These are phyloP conservation scores for Sorghum bicolor DNA, from an alignment of 176 grass and related monocot genomes.

Conservation along the genomic window Sorghum_bicolor_NCBIv3 NC_012872.2:8422501-8423000, in stretches of 20 bases:
- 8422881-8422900: constrained; percentile 36
- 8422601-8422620: constrained; percentile 1
- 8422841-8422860: constrained; percentile 43
- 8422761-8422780: constrained; percentile 22
- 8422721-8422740: background rate
- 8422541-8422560: constrained; percentile 16
- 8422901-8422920: constrained; percentile 20
- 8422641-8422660: background rate
- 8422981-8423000: background rate
- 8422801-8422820: constrained; percentile 40
- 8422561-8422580: background rate
- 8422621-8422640: constrained; percentile 18
- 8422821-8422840: constrained; percentile 26
- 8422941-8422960: background rate
- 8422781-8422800: constrained; percentile 31
- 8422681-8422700: background rate
- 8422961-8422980: background rate
- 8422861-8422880: background rate
- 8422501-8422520: background rate
- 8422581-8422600: constrained; percentile 9
- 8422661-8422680: background rate
- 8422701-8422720: constrained; percentile 28
- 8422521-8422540: background rate
- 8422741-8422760: background rate
- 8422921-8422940: background rate